A percentile compares a stretch with the other conserved stretches of the same genome.
Evolutionary conservation across 768 basidiomycete species (phyloP).

Genomic region (Trametes sanguinea): DNA sequence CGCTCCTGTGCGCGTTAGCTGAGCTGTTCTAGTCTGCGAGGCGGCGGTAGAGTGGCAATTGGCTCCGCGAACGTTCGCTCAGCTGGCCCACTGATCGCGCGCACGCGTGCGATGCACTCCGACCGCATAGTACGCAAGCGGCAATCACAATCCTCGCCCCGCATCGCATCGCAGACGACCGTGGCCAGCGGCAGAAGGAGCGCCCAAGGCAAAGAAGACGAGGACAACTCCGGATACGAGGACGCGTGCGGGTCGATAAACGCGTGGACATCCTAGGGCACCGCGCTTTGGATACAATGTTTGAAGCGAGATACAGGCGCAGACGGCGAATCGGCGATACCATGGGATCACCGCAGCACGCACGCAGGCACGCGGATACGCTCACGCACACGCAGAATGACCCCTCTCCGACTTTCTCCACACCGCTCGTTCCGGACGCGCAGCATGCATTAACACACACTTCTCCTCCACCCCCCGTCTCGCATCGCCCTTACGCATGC

Average conservation of each 20-base stretch:
- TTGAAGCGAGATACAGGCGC: background rate
- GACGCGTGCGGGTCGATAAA: conserved; percentile 2
- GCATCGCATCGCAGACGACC: background rate
- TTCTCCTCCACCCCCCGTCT: too few species aligned
- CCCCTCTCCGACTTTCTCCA: too few species aligned
- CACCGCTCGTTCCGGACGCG: too few species aligned
- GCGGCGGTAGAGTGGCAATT: background rate
- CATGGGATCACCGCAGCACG: too few species aligned
- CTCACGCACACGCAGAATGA: too few species aligned
- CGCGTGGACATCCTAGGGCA: background rate
- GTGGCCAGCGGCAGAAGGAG: background rate
- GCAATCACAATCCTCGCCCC: too few species aligned
- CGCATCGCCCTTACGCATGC: background rate
- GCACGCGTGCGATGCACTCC: background rate
- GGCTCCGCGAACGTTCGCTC: conserved; percentile 6
- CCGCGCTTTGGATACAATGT: background rate
- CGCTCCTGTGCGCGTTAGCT: conserved; percentile 3
- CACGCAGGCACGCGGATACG: too few species aligned
- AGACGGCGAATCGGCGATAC: background rate
- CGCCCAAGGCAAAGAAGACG: background rate
- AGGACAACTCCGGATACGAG: conserved; percentile 3
- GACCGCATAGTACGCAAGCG: too few species aligned
- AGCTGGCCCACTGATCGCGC: conserved; percentile 4
- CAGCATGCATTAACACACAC: too few species aligned
- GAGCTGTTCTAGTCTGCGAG: background rate